phyloP scores from a whole-genome alignment of 805 yeast genomes.

The Candida michaelii region DNA sequence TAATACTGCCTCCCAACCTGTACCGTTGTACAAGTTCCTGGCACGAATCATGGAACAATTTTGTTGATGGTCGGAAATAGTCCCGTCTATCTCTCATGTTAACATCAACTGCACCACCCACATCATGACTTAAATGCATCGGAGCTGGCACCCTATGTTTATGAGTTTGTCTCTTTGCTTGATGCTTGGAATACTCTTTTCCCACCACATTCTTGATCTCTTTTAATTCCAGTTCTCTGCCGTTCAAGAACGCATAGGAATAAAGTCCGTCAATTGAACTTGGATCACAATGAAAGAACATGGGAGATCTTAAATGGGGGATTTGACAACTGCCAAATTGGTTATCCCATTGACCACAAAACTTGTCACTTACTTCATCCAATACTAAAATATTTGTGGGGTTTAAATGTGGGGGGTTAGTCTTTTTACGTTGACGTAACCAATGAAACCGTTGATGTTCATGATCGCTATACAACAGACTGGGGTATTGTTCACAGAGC shows the following conservation, averaged over 20 bases:
- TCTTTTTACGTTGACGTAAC: constrained; percentile 32
- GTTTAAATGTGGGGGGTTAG: constrained; percentile 11
- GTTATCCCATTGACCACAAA: constrained; percentile 45
- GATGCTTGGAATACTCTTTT: constrained; percentile 44
- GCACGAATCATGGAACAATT: constrained; percentile 40
- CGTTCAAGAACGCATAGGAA: constrained; percentile 34
- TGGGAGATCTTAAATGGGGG: constrained; percentile 44
- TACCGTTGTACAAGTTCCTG: constrained; percentile 33
- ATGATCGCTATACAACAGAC: constrained; percentile 45
- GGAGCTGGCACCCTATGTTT: constrained; percentile 20
- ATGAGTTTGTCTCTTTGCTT: constrained; percentile 25
- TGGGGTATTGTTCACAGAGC: constrained; percentile 43
- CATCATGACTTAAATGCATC: constrained; percentile 23
- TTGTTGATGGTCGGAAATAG: constrained; percentile 44
- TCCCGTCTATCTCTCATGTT: constrained; percentile 46
- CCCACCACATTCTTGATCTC: constrained; percentile 47
- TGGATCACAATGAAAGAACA: constrained; percentile 51
- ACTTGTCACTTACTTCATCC: constrained; percentile 31
- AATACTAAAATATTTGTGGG: constrained; percentile 36
- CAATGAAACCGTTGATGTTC: constrained; percentile 49
- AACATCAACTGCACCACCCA: constrained; percentile 38
- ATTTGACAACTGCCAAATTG: constrained; percentile 44
- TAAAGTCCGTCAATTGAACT: constrained; percentile 43
- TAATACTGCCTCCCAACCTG: constrained; percentile 25
- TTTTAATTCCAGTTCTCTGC: constrained; percentile 35